Conservation (phyloP, 1,284 basidiomycete species). For the Rugosomyces carneus region DNA sequence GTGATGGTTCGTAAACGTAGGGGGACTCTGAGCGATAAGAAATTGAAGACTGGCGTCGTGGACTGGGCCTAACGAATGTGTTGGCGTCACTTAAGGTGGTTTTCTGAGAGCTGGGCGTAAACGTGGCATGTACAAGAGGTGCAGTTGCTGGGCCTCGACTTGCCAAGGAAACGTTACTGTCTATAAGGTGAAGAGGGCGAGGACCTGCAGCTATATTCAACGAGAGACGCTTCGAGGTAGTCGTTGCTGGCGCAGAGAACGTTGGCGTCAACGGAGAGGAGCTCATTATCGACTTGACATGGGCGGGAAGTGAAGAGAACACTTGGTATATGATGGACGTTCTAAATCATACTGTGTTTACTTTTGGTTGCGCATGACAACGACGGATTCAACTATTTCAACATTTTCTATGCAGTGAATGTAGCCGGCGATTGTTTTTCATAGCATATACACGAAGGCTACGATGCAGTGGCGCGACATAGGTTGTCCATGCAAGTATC, state of each 20-base stretch:
- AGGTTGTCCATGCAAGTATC: constrained; percentile 5
- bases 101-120: neutral
- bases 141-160: constrained; percentile 9
- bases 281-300: constrained; percentile 9
- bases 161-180: constrained; percentile 15
- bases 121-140: constrained; percentile 5
- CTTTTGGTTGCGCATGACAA: neutral
- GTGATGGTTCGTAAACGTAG: constrained; percentile 20
- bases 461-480: neutral
- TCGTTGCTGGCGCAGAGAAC: constrained; percentile 7
- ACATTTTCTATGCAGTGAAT: neutral
- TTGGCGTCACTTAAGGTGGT: neutral
- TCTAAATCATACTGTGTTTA: neutral
- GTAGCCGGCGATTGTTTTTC: neutral
- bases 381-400: neutral
- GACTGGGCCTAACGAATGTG: constrained; percentile 6
- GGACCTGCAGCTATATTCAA: constrained; percentile 18
- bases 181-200: constrained; percentile 20
- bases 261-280: constrained; percentile 10
- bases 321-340: neutral
- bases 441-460: neutral
- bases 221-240: constrained; percentile 17
- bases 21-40: constrained; percentile 40
- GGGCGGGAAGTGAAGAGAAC: neutral
- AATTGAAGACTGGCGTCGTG: constrained; percentile 53